Evolutionary conservation across 1,139 yeast species (phyloP), one percentile per base, ranked within the genome.

Genomic region (Candida sp.): DNA sequence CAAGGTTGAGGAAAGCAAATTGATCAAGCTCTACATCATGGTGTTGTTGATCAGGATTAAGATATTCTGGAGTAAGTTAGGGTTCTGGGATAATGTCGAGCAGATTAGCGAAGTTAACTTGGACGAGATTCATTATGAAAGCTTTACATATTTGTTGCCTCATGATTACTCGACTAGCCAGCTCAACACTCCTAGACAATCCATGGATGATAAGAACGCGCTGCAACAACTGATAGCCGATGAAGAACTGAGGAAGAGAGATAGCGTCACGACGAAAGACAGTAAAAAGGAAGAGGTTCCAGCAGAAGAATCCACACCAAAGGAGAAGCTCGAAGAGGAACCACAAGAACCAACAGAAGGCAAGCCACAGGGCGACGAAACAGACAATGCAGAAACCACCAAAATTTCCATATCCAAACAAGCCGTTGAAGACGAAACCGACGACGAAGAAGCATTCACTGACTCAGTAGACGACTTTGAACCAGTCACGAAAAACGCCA

Each of bases 11-110:
- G 72, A 69, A 48, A 55, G 57, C 28, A 67, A 68, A 50, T 52
- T 67, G 42, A 61, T 65, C 44, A 69, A 69, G 50, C 53, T 69
- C 6, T 69, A 69, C 52, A 54, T 66, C 26, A 58, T 66, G 53
- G 54, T 69, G 40, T 60, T 68, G n/a, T 63, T 65, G 47, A 70
- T 75, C 9, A 63, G 82, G 34, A 63, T 67, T 50, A 75, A 74
- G 62, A 77, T 92, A 58, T 90, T 88, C 69, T 93, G 96, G 94
- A 79, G 96, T n/a, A 85, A 91, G 57, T 68, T 87, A 31, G 98
- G 98, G 1, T 74, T 77, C 46, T 83, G 86, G 86, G 85, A 78
- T 54, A 72, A 72, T 46, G 65, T 62, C 11, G 73, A 69, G 31
- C 72, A 68, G 48, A 60, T 70, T 6, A 66, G 60, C 43, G 72